A percentile compares a stretch with the other conserved stretches of the same genome.
These are phyloP conservation scores for Sclerotinia spermophila DNA, from an alignment of 2,329 filamentous ascomycete species.

Conservation along the genomic window DNA sequence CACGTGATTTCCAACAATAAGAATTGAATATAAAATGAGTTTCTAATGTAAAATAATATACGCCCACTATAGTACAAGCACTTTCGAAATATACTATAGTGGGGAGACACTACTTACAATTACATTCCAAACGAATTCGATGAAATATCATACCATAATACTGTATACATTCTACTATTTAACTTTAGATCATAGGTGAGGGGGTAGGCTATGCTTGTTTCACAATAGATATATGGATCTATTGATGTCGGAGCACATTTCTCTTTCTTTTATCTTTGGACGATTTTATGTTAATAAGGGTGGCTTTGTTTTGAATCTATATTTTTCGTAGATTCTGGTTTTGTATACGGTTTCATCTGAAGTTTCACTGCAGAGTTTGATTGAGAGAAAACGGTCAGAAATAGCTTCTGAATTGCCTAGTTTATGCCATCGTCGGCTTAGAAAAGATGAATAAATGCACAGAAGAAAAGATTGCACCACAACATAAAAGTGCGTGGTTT, in stretches of 20 bases:
- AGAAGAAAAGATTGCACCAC: constrained; percentile 27
- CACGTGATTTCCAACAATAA: too few species aligned
- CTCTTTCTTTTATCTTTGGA: neutral
- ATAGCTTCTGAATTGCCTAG: neutral
- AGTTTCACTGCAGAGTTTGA: neutral
- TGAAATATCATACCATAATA: neutral
- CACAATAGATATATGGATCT: neutral
- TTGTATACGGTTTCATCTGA: neutral
- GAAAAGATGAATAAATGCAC: constrained; percentile 11
- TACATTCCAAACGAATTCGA: constrained; percentile 6
- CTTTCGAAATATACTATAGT: too few species aligned
- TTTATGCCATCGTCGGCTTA: neutral
- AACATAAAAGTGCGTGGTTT: constrained; percentile 34
- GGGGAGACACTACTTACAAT: too few species aligned
- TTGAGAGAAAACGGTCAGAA: neutral
- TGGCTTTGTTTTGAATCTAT: neutral
- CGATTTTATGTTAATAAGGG: neutral
- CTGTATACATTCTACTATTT: neutral
- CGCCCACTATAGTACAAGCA: too few species aligned
- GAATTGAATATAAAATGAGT: too few species aligned
- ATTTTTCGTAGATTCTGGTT: neutral
- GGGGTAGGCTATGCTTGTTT: constrained; percentile 7
- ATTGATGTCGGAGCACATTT: neutral
- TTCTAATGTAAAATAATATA: too few species aligned
- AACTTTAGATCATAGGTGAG: neutral